Evolutionary conservation across 116 monocot species (phyloP), one percentile per base, ranked within the genome.

Genomic region (Posidonia oceanica): DNA sequence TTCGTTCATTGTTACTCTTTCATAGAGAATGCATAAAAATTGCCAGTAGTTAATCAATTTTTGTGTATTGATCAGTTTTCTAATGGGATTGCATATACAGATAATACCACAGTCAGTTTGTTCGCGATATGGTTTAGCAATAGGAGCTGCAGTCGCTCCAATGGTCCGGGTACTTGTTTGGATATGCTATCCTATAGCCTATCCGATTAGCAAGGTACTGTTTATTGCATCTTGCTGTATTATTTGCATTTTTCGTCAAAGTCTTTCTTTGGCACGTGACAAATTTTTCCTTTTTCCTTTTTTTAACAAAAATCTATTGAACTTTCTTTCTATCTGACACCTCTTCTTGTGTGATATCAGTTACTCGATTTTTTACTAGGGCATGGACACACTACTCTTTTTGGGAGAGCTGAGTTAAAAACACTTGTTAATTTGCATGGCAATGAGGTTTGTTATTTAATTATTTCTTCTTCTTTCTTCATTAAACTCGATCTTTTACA

Each of bases 171-270:
- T 98, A 7, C 85, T 98, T 17, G 82, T 93, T 1, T 93, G 85
- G 82, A 84, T 98, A 54, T 98, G 98, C 77, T 98, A 81, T 76
- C 98, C 98, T 18, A 22, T 98, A 68, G 87, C 98, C 67, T 98
- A 93, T 76, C 98, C 98, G 54, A 93, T 98, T 61, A 98, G 98
- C 87, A 98, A 98, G 89, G 97, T 91, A 39, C 59, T 72, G 7
- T 68, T 29, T 29, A 0, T 29, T 29, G 29, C 29, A 29, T 29
- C 29, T 29, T 0, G 29, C 29, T 29, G 29, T 29, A 29, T 29
- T 29, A 29, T 29, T 29, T 29, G 29, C 29, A 29, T 0, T 29
- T 29, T 38, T 63, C 15, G 10, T 13, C 29, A 14, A 36, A 63
- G 14, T 63, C 38, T 36, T 37, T 61, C 23, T 63, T 63, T 14